Base-by-base conservation (phyloP, 352 stramenopile genomes). In the Pythium sp. region DNA sequence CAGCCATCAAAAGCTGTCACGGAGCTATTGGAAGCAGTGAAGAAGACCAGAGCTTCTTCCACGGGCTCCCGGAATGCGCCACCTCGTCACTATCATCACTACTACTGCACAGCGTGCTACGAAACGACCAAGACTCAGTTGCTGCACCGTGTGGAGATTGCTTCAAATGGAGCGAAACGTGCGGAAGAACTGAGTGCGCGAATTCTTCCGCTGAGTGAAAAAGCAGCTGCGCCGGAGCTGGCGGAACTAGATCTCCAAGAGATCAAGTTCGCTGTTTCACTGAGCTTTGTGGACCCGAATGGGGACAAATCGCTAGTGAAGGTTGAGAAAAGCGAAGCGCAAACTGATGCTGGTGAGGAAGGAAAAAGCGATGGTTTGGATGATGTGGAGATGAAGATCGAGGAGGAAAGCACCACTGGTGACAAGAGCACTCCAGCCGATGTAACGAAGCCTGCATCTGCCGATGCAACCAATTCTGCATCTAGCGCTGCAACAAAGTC, bases 11-110 rank as follows among this genome's bases (percentile, higher is more conserved):
- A 71, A 18, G 78, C 80, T 18, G 85, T 98, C 5, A 84, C 84
- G 26, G 86, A 95, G 65, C 74, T 95, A 6, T 78, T 98, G 53
- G 81, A 91, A 38, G 78, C 72, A 15, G 84, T 87, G 18, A 96
- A 94, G 68, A 95, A 94, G 68, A 82, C 74, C 5, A 76, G 86
- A 0, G 69, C 81, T 9, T 89, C 82, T 24, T 92, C 79, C 2
- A 82, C 76, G 5, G 88, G 86, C 58, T 81, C 78, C 5, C 84
- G 81, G 58, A 92, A 89, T 30, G 74, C 82, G 5, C 84, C 82
- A 2, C 88, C 88, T 7, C 77, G 88, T 9, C 88, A 95, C 53
- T 95, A 93, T 62, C 83, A 93, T 53, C 89, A 95, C 63, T 94
- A 84, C 69, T 95, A 92, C 62, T 95, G 88, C 65, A 49, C 59